Percentiles rank a stretch among this genome's conserved stretches.
Evolutionary conservation across 192 early-diverging fungal genomes (phyloP).

Genomic region (Entomortierella beljakovae): DNA sequence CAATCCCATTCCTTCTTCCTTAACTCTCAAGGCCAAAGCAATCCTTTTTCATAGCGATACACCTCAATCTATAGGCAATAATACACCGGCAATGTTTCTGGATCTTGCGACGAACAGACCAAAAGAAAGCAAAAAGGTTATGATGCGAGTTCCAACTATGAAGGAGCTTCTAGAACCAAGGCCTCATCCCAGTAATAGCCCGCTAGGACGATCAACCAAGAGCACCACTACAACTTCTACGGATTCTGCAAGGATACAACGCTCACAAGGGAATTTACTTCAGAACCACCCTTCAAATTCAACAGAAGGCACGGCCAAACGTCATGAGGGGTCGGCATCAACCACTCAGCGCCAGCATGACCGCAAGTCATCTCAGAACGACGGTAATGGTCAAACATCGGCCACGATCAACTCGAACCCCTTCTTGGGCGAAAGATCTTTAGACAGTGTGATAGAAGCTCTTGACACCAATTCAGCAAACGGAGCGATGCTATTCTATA

Average conservation of each 20-base stretch:
- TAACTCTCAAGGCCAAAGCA: slow-evolving; percentile 43
- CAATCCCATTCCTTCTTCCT: slow-evolving; percentile 16
- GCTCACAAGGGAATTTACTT: neutral
- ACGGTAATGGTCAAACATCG: neutral
- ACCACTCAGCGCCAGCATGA: slow-evolving; percentile 29
- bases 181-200: neutral
- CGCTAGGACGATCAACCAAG: slow-evolving; percentile 13
- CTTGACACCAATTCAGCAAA: slow-evolving; percentile 71
- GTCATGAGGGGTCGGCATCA: neutral
- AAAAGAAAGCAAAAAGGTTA: slow-evolving; percentile 28
- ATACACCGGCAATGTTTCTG: slow-evolving; percentile 23
- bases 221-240: neutral
- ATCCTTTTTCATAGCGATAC: slow-evolving; percentile 48
- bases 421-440: slow-evolving; percentile 35
- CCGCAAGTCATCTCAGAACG: slow-evolving; percentile 6
- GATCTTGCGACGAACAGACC: slow-evolving; percentile 46
- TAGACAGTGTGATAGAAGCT: slow-evolving; percentile 71
- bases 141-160: slow-evolving; percentile 43
- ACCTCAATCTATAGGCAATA: slow-evolving; percentile 23
- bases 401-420: neutral
- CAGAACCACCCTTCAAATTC: neutral
- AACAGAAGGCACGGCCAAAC: slow-evolving; percentile 8
- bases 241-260: slow-evolving; percentile 9
- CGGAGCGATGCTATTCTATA: slow-evolving; percentile 74
- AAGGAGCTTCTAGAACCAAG: slow-evolving; percentile 41